Evolutionary conservation across 108 stramenopile species (phyloP).

Genomic region (Epithemia pelagica): DNA sequence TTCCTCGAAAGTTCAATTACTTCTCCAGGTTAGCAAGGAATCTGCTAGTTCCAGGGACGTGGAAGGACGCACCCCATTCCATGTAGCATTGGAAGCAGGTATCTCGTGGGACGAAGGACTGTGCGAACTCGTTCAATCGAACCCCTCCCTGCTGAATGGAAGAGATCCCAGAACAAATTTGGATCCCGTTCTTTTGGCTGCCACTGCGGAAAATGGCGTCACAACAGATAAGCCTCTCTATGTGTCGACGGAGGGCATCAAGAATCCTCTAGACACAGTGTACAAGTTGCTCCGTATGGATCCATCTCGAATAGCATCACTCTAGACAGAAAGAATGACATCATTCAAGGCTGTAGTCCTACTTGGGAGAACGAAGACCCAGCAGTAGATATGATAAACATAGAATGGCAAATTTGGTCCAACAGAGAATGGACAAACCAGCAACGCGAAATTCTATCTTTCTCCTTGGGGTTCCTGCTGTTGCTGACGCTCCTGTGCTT

Average conservation of each 20-base stretch:
- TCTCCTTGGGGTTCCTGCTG: slow-evolving; percentile 6
- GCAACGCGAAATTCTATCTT: too few relatives aligned
- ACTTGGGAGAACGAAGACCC: too few relatives aligned
- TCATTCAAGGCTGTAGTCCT: too few relatives aligned
- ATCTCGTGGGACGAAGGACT: slow-evolving; percentile 1
- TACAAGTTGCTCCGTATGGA: neutral
- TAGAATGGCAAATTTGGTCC: too few relatives aligned
- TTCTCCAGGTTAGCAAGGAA: neutral
- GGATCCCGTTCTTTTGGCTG: neutral
- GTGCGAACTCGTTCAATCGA: neutral
- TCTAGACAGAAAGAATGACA: too few relatives aligned
- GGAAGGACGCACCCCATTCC: neutral
- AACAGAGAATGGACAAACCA: too few relatives aligned
- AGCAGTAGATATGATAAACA: too few relatives aligned
- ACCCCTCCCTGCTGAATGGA: neutral
- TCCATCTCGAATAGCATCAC: neutral
- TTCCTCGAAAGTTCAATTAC: slow-evolving; percentile 11
- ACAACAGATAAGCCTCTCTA: neutral
- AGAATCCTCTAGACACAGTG: neutral
- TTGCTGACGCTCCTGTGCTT: slow-evolving; percentile 24
- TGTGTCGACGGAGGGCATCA: neutral
- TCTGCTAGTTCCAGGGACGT: neutral
- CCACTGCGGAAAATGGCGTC: neutral
- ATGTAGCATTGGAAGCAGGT: neutral
- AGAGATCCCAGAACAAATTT: neutral